Evolutionary conservation across 495 filamentous ascomycete species (phyloP).

Genomic region (Stereocaulon alpinum): DNA sequence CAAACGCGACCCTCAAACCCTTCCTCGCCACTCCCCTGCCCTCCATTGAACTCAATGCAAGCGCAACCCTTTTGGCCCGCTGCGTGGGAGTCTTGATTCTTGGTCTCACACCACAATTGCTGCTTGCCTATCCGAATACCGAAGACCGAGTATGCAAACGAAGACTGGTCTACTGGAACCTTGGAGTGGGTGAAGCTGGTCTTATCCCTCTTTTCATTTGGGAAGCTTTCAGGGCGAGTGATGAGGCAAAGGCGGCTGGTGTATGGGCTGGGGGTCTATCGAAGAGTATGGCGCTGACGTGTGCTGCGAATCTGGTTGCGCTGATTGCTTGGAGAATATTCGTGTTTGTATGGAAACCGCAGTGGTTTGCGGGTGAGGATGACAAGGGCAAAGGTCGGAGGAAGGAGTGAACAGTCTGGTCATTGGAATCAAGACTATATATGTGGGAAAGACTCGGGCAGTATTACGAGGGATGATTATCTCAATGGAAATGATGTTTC

Average conservation of each 20-base stretch:
- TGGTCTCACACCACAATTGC: constrained; percentile 9
- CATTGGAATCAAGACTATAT: too few relatives aligned
- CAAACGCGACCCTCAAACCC: not conserved
- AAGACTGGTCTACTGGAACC: constrained; percentile 9
- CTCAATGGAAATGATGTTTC: not conserved
- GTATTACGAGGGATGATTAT: not conserved
- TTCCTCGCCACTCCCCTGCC: not conserved
- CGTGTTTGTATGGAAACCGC: constrained; percentile 2
- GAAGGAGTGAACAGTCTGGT: not conserved
- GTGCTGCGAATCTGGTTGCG: not conserved
- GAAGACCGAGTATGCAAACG: constrained; percentile 7
- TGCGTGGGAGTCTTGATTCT: constrained; percentile 5
- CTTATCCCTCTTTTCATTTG: constrained; percentile 14
- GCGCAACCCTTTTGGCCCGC: constrained; percentile 3
- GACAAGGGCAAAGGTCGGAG: not conserved
- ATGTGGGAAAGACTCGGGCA: not conserved
- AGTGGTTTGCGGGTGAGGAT: constrained; percentile 7
- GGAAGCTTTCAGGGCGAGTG: constrained; percentile 13
- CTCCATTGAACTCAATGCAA: constrained; percentile 2
- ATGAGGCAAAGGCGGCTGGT: not conserved
- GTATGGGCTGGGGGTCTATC: constrained; percentile 5
- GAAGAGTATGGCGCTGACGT: constrained; percentile 1
- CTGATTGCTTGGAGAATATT: constrained; percentile 8
- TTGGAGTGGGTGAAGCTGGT: constrained; percentile 2
- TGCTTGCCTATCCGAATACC: constrained; percentile 10